These are phyloP conservation scores for Xanthoconium stramineum DNA, from an alignment of 768 basidiomycete species.

Conservation along the genomic window DNA sequence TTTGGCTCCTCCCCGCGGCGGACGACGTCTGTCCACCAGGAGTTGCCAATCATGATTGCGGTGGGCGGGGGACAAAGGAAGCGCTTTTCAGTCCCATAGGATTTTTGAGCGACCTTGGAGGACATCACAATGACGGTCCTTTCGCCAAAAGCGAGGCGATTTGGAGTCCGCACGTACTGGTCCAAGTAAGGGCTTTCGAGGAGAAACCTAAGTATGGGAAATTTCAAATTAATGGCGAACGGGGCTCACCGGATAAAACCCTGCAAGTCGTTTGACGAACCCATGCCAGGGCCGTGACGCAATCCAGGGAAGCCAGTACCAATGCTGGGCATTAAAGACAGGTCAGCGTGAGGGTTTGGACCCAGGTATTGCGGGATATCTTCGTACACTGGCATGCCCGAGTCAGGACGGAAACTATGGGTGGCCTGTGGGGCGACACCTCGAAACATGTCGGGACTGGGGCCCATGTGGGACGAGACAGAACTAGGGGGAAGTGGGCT, in stretches of 20 bases:
- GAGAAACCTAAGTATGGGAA: slow-evolving; percentile 11
- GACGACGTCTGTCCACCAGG: slow-evolving; percentile 87
- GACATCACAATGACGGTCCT: slow-evolving; percentile 96
- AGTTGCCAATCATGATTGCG: slow-evolving; percentile 89
- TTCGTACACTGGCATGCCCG: slow-evolving; percentile 49
- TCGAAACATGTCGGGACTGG: slow-evolving; percentile 55
- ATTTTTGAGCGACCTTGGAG: slow-evolving; percentile 96
- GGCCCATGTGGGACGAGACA: slow-evolving; percentile 50
- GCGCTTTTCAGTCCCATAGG: slow-evolving; percentile 93
- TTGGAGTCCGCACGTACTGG: slow-evolving; percentile 79
- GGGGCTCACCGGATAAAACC: slow-evolving; percentile 69
- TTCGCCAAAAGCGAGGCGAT: slow-evolving; percentile 88
- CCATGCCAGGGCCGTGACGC: slow-evolving; percentile 58
- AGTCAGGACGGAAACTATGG: slow-evolving; percentile 54
- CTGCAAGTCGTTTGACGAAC: slow-evolving; percentile 67
- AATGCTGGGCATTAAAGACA: slow-evolving; percentile 60
- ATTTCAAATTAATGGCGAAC: slow-evolving; percentile 18
- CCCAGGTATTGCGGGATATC: slow-evolving; percentile 58
- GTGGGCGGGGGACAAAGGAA: slow-evolving; percentile 94
- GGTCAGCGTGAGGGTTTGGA: slow-evolving; percentile 50
- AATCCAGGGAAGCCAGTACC: slow-evolving; percentile 62
- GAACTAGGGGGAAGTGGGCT: slow-evolving; percentile 36
- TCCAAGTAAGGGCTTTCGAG: slow-evolving; percentile 69
- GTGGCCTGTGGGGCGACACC: slow-evolving; percentile 72
- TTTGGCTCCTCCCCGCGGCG: slow-evolving; percentile 74